These are phyloP conservation scores for Pseudopithomyces chartarum DNA, from an alignment of 2,329 filamentous ascomycete species.

Conservation along the genomic window DNA sequence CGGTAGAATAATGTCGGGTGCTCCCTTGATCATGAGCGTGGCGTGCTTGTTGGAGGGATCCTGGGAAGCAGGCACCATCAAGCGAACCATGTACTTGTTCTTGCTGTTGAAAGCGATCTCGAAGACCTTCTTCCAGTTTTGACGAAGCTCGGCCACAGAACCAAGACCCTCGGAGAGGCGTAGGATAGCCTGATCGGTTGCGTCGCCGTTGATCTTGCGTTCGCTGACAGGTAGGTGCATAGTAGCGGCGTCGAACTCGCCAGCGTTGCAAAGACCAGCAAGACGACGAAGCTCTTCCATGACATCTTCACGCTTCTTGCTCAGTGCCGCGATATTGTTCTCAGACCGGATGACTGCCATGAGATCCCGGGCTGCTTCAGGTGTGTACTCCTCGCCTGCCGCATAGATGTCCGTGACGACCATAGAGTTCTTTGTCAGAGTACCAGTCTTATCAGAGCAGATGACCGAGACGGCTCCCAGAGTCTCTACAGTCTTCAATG, in stretches of 20 bases:
- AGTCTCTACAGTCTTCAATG: constrained; percentile 77
- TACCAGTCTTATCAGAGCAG: constrained; percentile 79
- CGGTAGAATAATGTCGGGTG: constrained; percentile 72
- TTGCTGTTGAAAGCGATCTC: constrained; percentile 74
- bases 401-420: constrained; percentile 71
- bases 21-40: constrained; percentile 77
- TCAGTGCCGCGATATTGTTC: constrained; percentile 36
- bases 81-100: constrained; percentile 80
- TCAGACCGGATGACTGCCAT: constrained; percentile 40
- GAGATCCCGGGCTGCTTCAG: constrained; percentile 54
- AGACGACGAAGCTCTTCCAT: constrained; percentile 63
- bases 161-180: constrained; percentile 71
- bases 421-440: constrained; percentile 73
- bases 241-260: constrained; percentile 72
- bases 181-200: constrained; percentile 76
- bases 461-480: constrained; percentile 74
- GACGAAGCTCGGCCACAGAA: constrained; percentile 63
- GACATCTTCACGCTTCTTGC: constrained; percentile 32
- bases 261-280: constrained; percentile 73
- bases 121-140: constrained; percentile 68
- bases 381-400: constrained; percentile 57
- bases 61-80: constrained; percentile 52
- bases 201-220: constrained; percentile 73
- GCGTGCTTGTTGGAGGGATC: constrained; percentile 33
- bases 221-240: constrained; percentile 62